Evolutionary conservation across 2,329 filamentous ascomycete genomes (phyloP).

Genomic region (Colletotrichum aenigma): DNA sequence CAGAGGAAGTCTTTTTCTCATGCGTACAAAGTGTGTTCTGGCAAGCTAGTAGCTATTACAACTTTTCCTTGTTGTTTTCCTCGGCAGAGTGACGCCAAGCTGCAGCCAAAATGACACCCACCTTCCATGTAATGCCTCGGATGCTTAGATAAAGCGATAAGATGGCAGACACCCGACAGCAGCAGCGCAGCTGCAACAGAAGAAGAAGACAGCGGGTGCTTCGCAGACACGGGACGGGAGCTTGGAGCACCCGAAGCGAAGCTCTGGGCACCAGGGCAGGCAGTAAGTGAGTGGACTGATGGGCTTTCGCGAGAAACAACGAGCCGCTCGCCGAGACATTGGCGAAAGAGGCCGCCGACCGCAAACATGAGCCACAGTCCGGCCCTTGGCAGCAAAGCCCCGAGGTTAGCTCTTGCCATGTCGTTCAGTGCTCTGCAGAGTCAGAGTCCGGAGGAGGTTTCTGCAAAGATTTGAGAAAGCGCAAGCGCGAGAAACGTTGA

Average conservation of each 20-base stretch:
- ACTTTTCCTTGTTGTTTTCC: background rate
- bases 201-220: too few relatives aligned
- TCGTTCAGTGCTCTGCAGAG: background rate
- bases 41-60: background rate
- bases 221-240: background rate
- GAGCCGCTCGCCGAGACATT: slow-evolving; percentile 9
- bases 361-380: slow-evolving; percentile 9
- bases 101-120: background rate
- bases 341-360: slow-evolving; percentile 5
- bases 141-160: background rate
- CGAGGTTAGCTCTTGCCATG: background rate
- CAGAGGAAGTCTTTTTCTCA: background rate
- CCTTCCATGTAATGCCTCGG: background rate
- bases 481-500: background rate
- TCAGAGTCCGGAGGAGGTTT: too few relatives aligned
- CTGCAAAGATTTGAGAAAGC: background rate
- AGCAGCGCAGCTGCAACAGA: too few relatives aligned
- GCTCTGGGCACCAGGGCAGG: background rate
- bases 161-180: background rate
- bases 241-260: background rate
- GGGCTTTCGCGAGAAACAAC: background rate
- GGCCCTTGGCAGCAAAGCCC: background rate
- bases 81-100: background rate
- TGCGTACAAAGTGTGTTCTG: background rate
- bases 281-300: background rate